Evolutionary conservation across 352 stramenopile genomes (phyloP).

Genomic region (Globisporangium takayamanum): DNA sequence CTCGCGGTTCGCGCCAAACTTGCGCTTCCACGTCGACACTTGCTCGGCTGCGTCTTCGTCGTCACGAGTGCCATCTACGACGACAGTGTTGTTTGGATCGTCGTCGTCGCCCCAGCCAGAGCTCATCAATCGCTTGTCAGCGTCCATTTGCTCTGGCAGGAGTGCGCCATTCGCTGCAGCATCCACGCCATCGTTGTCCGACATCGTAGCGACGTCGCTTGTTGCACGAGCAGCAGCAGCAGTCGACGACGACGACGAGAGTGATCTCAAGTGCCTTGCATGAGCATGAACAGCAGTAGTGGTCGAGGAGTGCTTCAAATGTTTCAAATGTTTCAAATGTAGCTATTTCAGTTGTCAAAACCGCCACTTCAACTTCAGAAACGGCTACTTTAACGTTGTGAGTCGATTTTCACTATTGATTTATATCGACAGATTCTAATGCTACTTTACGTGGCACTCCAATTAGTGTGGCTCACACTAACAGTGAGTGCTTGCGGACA

Average conservation of each 20-base stretch:
- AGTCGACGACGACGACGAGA: too few species aligned
- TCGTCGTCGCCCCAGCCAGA: constrained; percentile 19
- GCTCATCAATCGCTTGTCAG: constrained; percentile 20
- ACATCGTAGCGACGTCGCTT: constrained; percentile 5
- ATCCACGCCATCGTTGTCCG: constrained; percentile 3
- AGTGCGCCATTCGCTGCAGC: background rate
- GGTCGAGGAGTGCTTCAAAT: background rate
- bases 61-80: constrained; percentile 1
- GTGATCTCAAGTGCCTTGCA: too few species aligned
- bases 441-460: too few species aligned
- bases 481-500: too few species aligned
- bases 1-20: background rate
- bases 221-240: background rate
- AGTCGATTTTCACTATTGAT: too few species aligned
- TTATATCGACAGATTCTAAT: too few species aligned
- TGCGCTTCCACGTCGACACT: constrained; percentile 6
- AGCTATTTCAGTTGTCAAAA: background rate
- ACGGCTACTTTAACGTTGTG: too few species aligned
- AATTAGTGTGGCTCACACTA: too few species aligned
- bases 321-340: background rate
- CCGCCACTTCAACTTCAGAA: too few species aligned
- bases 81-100: constrained; percentile 2
- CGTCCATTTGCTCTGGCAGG: background rate
- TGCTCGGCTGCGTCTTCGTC: constrained; percentile 2
- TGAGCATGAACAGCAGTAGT: too few species aligned